A percentile compares a stretch with the other conserved stretches of the same genome.
These are phyloP conservation scores for Neodidymelliopsis sp. DNA, from an alignment of 2,329 filamentous ascomycete genomes.

Conservation along the genomic window DNA sequence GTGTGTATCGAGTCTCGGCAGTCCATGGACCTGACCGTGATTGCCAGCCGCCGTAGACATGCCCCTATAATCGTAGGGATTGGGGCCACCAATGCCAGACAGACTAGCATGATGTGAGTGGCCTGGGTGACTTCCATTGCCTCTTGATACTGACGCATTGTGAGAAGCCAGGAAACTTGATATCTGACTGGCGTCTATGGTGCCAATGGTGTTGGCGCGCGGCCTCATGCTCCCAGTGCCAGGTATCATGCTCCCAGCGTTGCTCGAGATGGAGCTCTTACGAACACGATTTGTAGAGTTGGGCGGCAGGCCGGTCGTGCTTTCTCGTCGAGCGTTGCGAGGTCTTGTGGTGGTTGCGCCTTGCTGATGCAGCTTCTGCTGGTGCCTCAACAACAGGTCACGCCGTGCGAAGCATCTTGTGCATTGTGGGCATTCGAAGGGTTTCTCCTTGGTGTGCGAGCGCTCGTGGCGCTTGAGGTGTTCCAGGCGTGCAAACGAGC, in stretches of 20 bases:
- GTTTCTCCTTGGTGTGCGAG: slow-evolving; percentile 99
- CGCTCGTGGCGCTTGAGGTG: slow-evolving; percentile 97
- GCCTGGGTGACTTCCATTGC: slow-evolving; percentile 59
- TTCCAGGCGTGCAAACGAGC: slow-evolving; percentile 93
- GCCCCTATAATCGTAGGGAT: slow-evolving; percentile 71
- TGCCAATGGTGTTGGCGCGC: slow-evolving; percentile 93
- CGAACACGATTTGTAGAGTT: slow-evolving; percentile 77
- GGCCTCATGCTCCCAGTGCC: slow-evolving; percentile 75
- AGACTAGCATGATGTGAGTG: slow-evolving; percentile 78
- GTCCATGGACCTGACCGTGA: slow-evolving; percentile 69
- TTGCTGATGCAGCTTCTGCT: slow-evolving; percentile 97
- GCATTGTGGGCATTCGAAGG: slow-evolving; percentile 96
- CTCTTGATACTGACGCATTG: slow-evolving; percentile 58
- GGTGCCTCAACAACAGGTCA: slow-evolving; percentile 89
- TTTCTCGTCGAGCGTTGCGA: slow-evolving; percentile 84
- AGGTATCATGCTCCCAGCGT: slow-evolving; percentile 56
- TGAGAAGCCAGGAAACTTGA: slow-evolving; percentile 71
- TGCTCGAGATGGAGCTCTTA: slow-evolving; percentile 86
- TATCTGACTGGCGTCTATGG: slow-evolving; percentile 80
- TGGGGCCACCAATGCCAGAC: slow-evolving; percentile 64
- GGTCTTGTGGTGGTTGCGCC: slow-evolving; percentile 87
- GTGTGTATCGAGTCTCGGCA: slow-evolving; percentile 85
- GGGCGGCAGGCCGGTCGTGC: slow-evolving; percentile 75
- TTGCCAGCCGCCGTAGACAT: slow-evolving; percentile 75
- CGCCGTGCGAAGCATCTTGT: slow-evolving; percentile 92